phyloP scores from a whole-genome alignment of 164 flowering plant species.

The Liquidambar formosana region DNA sequence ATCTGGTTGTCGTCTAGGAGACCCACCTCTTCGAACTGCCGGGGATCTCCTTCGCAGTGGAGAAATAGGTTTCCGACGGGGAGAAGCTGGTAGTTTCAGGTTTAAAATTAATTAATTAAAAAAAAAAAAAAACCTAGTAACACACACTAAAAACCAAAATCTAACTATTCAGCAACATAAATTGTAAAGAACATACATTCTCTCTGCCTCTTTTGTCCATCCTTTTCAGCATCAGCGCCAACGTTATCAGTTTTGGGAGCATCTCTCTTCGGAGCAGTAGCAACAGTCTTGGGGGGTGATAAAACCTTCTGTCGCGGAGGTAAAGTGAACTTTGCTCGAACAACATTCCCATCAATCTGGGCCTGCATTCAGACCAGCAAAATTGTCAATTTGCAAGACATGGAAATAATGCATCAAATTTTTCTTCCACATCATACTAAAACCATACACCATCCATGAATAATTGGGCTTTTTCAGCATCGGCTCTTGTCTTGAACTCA shows the following conservation, averaged over 20 bases:
- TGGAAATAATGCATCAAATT: neutral
- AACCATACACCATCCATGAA: constrained; percentile 92
- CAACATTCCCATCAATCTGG: constrained; percentile 92
- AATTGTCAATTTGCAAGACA: constrained; percentile 3
- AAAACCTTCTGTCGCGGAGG: constrained; percentile 66
- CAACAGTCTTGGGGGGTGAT: constrained; percentile 61
- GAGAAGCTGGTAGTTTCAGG: constrained; percentile 58
- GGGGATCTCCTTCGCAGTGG: constrained; percentile 85
- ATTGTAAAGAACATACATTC: constrained; percentile 43
- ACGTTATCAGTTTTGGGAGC: constrained; percentile 48
- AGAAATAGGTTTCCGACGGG: constrained; percentile 62
- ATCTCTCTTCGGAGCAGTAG: constrained; percentile 65
- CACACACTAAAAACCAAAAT: neutral
- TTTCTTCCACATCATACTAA: neutral
- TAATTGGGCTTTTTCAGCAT: constrained; percentile 88
- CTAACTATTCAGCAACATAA: neutral
- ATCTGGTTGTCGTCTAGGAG: constrained; percentile 66
- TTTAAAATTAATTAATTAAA: neutral
- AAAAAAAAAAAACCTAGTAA: too few species aligned
- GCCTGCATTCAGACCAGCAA: constrained; percentile 49
- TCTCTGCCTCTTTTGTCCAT: constrained; percentile 59
- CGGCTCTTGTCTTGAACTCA: constrained; percentile 79
- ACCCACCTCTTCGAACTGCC: constrained; percentile 64
- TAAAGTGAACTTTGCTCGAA: constrained; percentile 75
- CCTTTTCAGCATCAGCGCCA: constrained; percentile 63